A percentile compares a stretch with the other conserved stretches of the same genome.
Conservation (phyloP, 108 stramenopile species). For the Stephanodiscus minutulus region DNA sequence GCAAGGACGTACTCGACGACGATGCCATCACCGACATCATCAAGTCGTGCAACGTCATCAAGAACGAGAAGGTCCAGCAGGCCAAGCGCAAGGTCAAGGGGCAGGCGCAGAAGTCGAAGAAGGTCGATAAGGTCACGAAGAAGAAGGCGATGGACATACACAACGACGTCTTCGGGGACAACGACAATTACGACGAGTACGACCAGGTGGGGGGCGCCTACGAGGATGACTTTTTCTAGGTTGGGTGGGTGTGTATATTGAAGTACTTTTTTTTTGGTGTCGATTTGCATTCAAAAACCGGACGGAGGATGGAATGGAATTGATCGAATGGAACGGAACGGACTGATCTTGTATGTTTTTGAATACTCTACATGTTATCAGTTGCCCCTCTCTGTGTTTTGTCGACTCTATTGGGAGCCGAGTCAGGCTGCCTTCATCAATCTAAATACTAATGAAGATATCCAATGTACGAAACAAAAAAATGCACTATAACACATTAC, state of each 20-base stretch:
- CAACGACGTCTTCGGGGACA: conserved; percentile 86
- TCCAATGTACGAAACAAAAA: no score
- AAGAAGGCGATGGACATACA: conserved; percentile 75
- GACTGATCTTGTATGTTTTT: no score
- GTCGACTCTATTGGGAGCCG: no score
- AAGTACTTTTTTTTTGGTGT: no score
- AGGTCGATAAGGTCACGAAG: conserved; percentile 81
- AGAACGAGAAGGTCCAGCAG: conserved; percentile 89
- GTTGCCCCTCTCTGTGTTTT: no score
- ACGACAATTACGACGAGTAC: conserved; percentile 81
- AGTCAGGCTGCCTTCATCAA: no score
- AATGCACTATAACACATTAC: conserved; percentile 1
- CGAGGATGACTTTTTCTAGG: conserved; percentile 90
- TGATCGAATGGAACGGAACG: no score
- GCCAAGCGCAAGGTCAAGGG: conserved; percentile 88
- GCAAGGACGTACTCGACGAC: conserved; percentile 84
- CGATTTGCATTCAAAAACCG: no score
- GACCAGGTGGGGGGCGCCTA: conserved; percentile 85
- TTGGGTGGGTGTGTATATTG: background rate
- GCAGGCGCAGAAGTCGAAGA: conserved; percentile 88
- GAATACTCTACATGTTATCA: no score
- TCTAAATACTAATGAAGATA: no score
- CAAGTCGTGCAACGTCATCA: conserved; percentile 88
- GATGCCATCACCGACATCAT: conserved; percentile 88
- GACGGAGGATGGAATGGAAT: no score